Evolutionary conservation across 345 rosid genomes (phyloP).

Genomic region (Hirschfeldia incana): DNA sequence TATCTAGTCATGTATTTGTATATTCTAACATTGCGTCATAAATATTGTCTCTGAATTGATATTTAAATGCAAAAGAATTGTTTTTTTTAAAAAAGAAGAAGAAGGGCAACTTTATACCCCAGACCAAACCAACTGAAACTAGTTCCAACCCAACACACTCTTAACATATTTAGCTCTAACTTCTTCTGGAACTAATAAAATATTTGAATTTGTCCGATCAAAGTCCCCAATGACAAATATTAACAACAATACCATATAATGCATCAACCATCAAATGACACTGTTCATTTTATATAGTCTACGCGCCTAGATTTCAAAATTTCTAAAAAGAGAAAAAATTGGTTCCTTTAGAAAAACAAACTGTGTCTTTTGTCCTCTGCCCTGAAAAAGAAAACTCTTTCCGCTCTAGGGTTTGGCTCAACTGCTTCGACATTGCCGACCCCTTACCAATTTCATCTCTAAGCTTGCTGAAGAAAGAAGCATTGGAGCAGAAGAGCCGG

Average conservation of each 20-base stretch:
- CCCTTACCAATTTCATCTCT: neutral
- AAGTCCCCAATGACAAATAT: neutral
- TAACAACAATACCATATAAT: neutral
- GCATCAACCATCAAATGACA: neutral
- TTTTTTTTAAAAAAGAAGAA: too few relatives aligned
- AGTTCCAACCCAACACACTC: neutral
- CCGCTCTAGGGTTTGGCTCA: neutral
- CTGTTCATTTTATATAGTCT: neutral
- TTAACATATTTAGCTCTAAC: neutral
- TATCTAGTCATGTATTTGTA: too few relatives aligned
- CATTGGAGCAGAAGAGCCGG: neutral
- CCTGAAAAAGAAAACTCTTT: neutral
- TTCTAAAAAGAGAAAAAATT: neutral
- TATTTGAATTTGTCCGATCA: neutral
- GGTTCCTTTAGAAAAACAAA: neutral
- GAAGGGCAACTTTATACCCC: too few relatives aligned
- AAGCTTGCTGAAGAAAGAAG: neutral
- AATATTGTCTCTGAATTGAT: too few relatives aligned
- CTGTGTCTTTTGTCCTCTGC: neutral
- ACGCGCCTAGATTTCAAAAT: neutral
- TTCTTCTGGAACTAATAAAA: neutral
- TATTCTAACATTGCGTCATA: too few relatives aligned
- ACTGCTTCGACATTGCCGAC: neutral
- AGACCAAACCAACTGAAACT: too few relatives aligned
- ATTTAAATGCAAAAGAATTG: too few relatives aligned